Evolutionary conservation across 1,284 basidiomycete species (phyloP).

Genomic region (Abortiporus biennis): DNA sequence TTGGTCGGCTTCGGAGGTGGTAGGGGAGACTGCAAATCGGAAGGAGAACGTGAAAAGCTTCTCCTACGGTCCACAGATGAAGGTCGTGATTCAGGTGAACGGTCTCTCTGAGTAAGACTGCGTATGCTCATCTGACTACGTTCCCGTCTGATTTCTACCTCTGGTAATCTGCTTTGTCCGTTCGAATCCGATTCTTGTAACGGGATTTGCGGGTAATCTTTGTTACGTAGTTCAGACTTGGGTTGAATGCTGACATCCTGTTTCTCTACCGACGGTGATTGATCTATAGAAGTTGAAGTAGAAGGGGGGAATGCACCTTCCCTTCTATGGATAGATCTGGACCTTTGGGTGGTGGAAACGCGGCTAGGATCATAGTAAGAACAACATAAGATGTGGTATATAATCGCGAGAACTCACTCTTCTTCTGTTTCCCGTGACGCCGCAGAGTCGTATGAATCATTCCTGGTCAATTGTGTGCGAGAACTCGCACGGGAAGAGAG

Average conservation of each 20-base stretch:
- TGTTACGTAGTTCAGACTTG: not conserved
- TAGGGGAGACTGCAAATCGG: constrained; percentile 10
- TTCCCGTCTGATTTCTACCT: constrained; percentile 19
- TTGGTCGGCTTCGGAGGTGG: constrained; percentile 47
- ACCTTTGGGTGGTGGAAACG: constrained; percentile 5
- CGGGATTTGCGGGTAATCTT: not conserved
- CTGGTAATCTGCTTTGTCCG: not conserved
- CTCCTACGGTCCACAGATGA: not conserved
- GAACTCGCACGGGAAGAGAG: constrained; percentile 29
- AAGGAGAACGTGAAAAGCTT: constrained; percentile 14
- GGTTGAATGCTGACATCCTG: constrained; percentile 1
- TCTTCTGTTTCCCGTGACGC: constrained; percentile 1
- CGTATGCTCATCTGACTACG: constrained; percentile 27
- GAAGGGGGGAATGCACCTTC: constrained; percentile 66
- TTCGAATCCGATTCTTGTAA: not conserved
- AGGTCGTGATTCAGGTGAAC: constrained; percentile 15
- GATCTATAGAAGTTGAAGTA: constrained; percentile 28
- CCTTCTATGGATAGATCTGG: constrained; percentile 40
- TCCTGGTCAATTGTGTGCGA: constrained; percentile 2
- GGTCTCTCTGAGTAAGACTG: constrained; percentile 12
- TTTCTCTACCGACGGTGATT: not conserved
- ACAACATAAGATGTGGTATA: too few species aligned
- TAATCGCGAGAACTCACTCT: not conserved
- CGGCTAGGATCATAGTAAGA: not conserved
- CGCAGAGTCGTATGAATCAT: not conserved